Evolutionary conservation across 2,329 filamentous ascomycete genomes (phyloP), one percentile per base, ranked within the genome.

Genomic region (Nakataea oryzae): DNA sequence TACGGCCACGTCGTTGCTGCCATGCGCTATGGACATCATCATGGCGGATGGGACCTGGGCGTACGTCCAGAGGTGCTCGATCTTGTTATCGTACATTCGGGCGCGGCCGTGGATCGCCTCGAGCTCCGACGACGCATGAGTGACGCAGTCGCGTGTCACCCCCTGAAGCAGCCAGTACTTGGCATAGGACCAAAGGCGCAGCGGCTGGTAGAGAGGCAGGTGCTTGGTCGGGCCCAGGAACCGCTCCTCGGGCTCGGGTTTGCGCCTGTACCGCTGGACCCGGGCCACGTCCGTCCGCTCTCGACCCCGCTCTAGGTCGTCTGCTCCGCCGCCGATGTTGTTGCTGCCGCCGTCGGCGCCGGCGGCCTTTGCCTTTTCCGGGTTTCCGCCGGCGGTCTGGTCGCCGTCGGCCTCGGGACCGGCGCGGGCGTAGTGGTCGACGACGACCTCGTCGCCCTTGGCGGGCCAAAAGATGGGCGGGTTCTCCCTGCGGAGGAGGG

Each of bases 11-110:
- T 77, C 75, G 66, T 78, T 78, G 58, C 74, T 73, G n/a, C 76
- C 76, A 68, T 78, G 76, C 3, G 74, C 73, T 62, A 78, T 75
- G 26, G 74, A 76, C 54, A 47, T 47, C 65, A 75, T 73, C 65
- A 75, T 74, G 54, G 75, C 74, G 7, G 71, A 72, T 60, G 71
- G 68, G 13, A 78, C 73, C 66, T 78, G 75, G 57, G 70, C 73
- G 66, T 74, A 80, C 1, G 77, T 78, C 73, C 74, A 79, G 59
- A 78, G 70, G 68, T 81, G 76, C 67, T 80, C 78, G 17, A 78
- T 76, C 5, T 74, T 71, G 63, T 75, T 75, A 65, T 79, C 78
- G 64, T 79, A 80, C 7, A 70, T 69, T 47, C 73, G 71, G 11
- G 77, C 77, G 73, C 74, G 24, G 27, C 54, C 60, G 54, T 57